Percentiles rank a stretch among this genome's conserved stretches.
Evolutionary conservation across 768 basidiomycete genomes (phyloP).

Genomic region (Mycena amicta): DNA sequence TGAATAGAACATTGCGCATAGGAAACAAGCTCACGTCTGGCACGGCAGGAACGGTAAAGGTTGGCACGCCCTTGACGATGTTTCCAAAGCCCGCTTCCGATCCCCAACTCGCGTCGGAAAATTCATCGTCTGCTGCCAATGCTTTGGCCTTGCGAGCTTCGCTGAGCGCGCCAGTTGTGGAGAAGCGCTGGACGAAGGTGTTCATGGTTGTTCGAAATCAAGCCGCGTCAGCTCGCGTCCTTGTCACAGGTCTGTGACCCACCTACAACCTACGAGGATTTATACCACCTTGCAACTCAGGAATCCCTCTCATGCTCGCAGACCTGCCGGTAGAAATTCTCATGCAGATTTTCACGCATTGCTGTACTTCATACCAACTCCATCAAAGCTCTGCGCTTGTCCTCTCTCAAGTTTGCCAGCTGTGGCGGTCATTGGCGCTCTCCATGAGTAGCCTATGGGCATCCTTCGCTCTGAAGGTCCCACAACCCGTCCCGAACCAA

Average conservation of each 20-base stretch:
- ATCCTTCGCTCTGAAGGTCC: constrained; percentile 9
- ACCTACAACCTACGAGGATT: no score
- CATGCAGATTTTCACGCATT: constrained; percentile 5
- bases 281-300: background rate
- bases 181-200: constrained; percentile 65
- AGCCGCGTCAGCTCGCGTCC: constrained; percentile 39
- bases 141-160: constrained; percentile 53
- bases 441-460: constrained; percentile 14
- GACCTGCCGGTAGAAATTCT: constrained; percentile 12
- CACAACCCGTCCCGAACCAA: background rate
- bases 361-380: constrained; percentile 7
- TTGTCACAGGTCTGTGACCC: constrained; percentile 10
- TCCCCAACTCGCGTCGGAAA: constrained; percentile 76
- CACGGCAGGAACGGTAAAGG: constrained; percentile 72
- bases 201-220: constrained; percentile 58
- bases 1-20: constrained; percentile 6
- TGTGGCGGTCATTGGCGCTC: constrained; percentile 4
- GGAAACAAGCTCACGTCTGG: constrained; percentile 62
- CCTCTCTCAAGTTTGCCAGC: background rate
- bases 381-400: background rate
- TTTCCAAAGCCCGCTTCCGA: constrained; percentile 83
- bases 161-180: constrained; percentile 53
- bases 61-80: constrained; percentile 68
- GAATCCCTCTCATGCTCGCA: background rate
- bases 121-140: constrained; percentile 57